Evolutionary conservation across 352 stramenopile species (phyloP).

Genomic region (Sclerospora graminicola): DNA sequence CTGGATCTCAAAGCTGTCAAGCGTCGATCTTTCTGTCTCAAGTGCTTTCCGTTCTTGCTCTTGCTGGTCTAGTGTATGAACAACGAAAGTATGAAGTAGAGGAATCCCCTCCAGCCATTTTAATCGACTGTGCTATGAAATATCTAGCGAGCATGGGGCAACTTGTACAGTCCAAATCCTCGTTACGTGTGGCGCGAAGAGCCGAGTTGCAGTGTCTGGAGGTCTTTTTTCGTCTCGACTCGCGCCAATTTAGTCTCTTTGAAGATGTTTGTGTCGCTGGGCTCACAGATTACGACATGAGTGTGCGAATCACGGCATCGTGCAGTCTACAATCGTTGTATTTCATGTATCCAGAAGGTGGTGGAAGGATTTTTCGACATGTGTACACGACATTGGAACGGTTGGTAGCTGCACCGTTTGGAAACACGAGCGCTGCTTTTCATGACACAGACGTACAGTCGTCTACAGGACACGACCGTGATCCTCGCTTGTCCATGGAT

Average conservation of each 20-base stretch:
- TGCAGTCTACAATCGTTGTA: slow-evolving; percentile 52
- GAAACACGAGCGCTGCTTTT: background rate
- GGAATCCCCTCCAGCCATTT: slow-evolving; percentile 34
- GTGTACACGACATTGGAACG: slow-evolving; percentile 23
- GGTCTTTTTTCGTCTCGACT: slow-evolving; percentile 55
- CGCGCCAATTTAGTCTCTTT: slow-evolving; percentile 42
- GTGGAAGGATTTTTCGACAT: slow-evolving; percentile 44
- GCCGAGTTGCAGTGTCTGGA: slow-evolving; percentile 44
- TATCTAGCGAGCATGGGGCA: slow-evolving; percentile 19
- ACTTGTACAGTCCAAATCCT: slow-evolving; percentile 7
- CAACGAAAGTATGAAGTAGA: slow-evolving; percentile 36
- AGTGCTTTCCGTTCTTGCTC: slow-evolving; percentile 29
- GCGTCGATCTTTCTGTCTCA: slow-evolving; percentile 42
- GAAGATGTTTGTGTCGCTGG: slow-evolving; percentile 33
- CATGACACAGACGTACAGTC: slow-evolving; percentile 2
- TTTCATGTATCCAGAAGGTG: slow-evolving; percentile 75
- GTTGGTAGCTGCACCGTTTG: slow-evolving; percentile 13
- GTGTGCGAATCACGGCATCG: slow-evolving; percentile 41
- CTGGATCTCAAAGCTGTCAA: slow-evolving; percentile 17
- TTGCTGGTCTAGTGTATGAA: slow-evolving; percentile 44
- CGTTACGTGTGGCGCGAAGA: slow-evolving; percentile 21
- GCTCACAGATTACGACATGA: slow-evolving; percentile 44
- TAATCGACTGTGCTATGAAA: slow-evolving; percentile 33
- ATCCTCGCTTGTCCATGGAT: slow-evolving; percentile 21
- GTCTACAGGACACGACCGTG: background rate